Evolutionary conservation across 2,329 filamentous ascomycete genomes (phyloP).

Genomic region (Capronia americana): DNA sequence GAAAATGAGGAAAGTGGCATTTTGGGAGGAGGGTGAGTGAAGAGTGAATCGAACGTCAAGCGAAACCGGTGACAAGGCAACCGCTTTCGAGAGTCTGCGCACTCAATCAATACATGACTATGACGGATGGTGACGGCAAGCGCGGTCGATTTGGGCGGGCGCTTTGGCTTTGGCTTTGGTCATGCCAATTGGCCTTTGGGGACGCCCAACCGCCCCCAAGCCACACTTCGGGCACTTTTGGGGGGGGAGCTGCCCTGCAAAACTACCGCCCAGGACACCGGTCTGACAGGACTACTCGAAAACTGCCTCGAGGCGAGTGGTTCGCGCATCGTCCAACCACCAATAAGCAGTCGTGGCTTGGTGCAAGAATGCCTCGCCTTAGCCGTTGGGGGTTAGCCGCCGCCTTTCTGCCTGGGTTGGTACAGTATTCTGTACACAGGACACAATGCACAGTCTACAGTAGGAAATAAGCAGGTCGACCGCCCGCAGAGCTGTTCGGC

Average conservation of each 20-base stretch:
- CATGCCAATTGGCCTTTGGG: not conserved
- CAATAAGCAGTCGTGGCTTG: not conserved
- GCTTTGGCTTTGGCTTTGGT: not conserved
- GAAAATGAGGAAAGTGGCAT: slow-evolving; percentile 8
- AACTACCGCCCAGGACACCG: slow-evolving; percentile 3
- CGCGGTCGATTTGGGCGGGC: not conserved
- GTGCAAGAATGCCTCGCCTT: slow-evolving; percentile 18
- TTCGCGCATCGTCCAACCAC: not conserved
- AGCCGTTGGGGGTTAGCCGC: not conserved
- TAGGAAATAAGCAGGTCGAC: not conserved
- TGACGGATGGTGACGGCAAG: slow-evolving; percentile 2
- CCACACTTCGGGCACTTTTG: not conserved
- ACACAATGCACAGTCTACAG: not conserved
- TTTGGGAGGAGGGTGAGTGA: not conserved
- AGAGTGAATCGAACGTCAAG: not conserved
- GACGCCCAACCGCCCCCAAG: not conserved
- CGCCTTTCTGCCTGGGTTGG: slow-evolving; percentile 10
- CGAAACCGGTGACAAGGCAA: slow-evolving; percentile 10
- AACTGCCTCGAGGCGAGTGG: not conserved
- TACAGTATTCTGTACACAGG: not conserved
- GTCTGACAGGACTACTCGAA: not conserved
- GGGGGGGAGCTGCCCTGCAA: not conserved
- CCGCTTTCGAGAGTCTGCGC: not conserved
- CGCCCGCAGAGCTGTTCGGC: not conserved
- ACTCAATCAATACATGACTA: not conserved